Evolutionary conservation across 306 rosid species (phyloP), one percentile per base, ranked within the genome.

Genomic region (Acmispon strigosus): DNA sequence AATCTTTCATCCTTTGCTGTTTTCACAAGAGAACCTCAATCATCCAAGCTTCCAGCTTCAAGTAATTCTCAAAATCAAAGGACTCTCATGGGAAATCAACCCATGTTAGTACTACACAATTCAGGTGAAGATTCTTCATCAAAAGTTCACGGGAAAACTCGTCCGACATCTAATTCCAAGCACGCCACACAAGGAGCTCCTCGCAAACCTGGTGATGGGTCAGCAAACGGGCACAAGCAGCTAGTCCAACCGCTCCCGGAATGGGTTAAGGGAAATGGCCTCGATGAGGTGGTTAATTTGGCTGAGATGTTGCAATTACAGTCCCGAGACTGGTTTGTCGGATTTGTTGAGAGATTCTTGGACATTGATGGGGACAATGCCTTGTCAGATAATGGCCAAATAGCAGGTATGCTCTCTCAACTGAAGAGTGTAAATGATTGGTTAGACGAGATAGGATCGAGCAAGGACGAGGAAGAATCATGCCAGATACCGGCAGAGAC

Each of bases 381-480:
- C 17, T 68, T 92, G 83, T 92, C 96, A n/a, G 91, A 88, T 73
- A 92, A 92, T 29, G 95, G 89, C 54, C 95, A 92, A 82, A 83
- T 92, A 80, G 90, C 96, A 22, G 98, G 98, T 72, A 92, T 89
- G 86, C 78, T 89, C 80, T 87, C 91, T 68, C 98, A 92, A 75
- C 87, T 92, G 10, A 92, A 89, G 88, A 92, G 95, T 24, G 98
- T 92, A 72, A 92, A 92, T 6, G 92, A 92, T 78, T 92, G 98
- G 98, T 80, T 92, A 65, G 98, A 92, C 43, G 72, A 81, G 64
- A 89, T 89, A 67, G 86, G 85, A 3, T 78, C 82, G 10, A 80
- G 13, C 76, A 82, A 80, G 61, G 85, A 80, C 2, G 94, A 74
- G 32, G 84, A 3, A 49, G 91, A 89, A 80, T 72, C 81, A 6